Evolutionary conservation across 208 protist species (phyloP).

Genomic region (Leishmania turanica): DNA sequence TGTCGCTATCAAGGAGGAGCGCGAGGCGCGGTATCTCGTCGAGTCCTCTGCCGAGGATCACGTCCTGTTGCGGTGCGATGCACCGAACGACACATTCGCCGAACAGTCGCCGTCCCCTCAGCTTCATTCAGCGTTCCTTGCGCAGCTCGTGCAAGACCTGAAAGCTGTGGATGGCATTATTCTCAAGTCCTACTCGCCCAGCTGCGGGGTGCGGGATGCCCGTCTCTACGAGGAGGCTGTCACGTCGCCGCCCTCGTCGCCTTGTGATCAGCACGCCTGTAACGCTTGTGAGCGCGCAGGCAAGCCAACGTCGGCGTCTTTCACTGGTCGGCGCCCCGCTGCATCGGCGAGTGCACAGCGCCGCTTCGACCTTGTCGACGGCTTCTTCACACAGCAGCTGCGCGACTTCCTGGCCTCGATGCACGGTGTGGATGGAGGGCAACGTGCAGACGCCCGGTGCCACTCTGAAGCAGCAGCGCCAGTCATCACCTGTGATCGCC

Average conservation of each 20-base stretch:
- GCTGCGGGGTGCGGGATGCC: constrained; percentile 80
- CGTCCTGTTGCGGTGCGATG: background rate
- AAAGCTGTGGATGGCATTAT: constrained; percentile 56
- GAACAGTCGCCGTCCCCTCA: background rate
- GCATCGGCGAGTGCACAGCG: background rate
- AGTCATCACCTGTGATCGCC: constrained; percentile 26
- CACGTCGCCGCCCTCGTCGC: background rate
- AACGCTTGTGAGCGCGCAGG: background rate
- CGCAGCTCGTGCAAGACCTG: constrained; percentile 20
- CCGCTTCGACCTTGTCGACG: constrained; percentile 45
- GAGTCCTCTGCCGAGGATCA: constrained; percentile 7
- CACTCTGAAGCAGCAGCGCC: background rate
- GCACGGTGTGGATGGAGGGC: background rate
- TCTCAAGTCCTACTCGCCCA: constrained; percentile 80
- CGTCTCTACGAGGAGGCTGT: constrained; percentile 40
- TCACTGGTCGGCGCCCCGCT: background rate
- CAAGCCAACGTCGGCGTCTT: background rate
- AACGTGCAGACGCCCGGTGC: background rate
- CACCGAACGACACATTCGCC: background rate
- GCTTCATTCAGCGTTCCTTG: constrained; percentile 1
- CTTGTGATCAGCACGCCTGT: background rate
- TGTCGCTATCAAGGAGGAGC: background rate
- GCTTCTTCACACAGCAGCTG: constrained; percentile 66
- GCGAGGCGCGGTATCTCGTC: constrained; percentile 10
- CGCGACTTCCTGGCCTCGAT: constrained; percentile 20